These are phyloP conservation scores for Microbotryum scabiosae DNA, from an alignment of 1,284 basidiomycete species.

Conservation along the genomic window DNA sequence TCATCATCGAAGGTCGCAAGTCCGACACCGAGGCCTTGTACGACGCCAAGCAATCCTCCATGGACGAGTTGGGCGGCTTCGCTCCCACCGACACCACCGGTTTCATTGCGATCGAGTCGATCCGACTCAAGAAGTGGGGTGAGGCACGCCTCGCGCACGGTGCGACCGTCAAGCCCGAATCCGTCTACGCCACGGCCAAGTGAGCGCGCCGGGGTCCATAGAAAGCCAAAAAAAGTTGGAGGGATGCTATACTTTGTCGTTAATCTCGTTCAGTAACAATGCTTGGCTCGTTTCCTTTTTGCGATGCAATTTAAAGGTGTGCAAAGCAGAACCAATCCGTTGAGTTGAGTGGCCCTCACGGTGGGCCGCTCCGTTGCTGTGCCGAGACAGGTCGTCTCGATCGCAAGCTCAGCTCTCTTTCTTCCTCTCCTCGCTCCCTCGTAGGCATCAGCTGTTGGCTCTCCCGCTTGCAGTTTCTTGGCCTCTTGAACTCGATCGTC, in stretches of 20 bases:
- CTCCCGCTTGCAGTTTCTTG: too few relatives aligned
- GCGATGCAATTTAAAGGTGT: background rate
- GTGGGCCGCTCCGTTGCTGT: too few relatives aligned
- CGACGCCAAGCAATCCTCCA: slow-evolving; percentile 93
- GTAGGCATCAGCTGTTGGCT: too few relatives aligned
- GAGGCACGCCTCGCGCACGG: slow-evolving; percentile 29
- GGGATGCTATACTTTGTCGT: background rate
- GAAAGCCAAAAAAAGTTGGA: background rate
- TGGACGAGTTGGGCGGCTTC: slow-evolving; percentile 98
- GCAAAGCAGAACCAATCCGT: too few relatives aligned
- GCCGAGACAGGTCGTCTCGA: too few relatives aligned
- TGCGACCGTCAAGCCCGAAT: slow-evolving; percentile 27
- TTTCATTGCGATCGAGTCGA: slow-evolving; percentile 90
- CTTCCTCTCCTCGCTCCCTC: too few relatives aligned
- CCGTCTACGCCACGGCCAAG: slow-evolving; percentile 20
- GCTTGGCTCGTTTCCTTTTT: too few relatives aligned
- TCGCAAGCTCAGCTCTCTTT: too few relatives aligned
- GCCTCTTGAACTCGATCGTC: too few relatives aligned
- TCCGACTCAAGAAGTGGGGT: slow-evolving; percentile 85
- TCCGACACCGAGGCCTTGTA: slow-evolving; percentile 75
- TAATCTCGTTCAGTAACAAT: background rate
- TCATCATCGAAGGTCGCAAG: slow-evolving; percentile 82
- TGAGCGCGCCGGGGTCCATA: background rate
- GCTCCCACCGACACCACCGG: slow-evolving; percentile 82
- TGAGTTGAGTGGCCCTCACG: too few relatives aligned